A percentile compares a stretch with the other conserved stretches of the same genome.
Evolutionary conservation across 345 rosid genomes (phyloP).

Genomic region (Citrus australasica): DNA sequence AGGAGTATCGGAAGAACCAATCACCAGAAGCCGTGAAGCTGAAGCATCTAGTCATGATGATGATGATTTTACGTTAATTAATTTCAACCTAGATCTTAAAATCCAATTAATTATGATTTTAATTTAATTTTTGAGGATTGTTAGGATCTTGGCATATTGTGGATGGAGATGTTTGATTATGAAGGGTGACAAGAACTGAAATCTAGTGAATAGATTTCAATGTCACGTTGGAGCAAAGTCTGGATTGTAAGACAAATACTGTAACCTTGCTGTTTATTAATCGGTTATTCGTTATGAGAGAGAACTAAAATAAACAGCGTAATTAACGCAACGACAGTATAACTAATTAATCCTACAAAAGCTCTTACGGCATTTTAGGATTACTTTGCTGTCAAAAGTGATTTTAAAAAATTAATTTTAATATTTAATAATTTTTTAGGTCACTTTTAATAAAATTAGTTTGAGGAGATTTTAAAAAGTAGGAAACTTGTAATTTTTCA

Average conservation of each 20-base stretch:
- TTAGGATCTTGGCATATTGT: neutral
- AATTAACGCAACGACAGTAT: neutral
- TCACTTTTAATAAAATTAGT: too few relatives aligned
- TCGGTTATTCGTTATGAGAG: neutral
- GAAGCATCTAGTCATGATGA: slow-evolving; percentile 39
- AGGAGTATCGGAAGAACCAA: slow-evolving; percentile 54
- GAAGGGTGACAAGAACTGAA: neutral
- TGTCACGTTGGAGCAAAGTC: neutral
- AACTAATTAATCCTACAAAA: too few relatives aligned
- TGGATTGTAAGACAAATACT: neutral
- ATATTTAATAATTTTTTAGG: too few relatives aligned
- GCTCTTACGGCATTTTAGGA: too few relatives aligned
- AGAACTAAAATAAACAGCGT: neutral
- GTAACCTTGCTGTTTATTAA: neutral
- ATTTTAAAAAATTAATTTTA: too few relatives aligned
- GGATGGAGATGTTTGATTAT: too few relatives aligned
- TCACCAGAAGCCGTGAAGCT: slow-evolving; percentile 66
- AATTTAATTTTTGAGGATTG: neutral
- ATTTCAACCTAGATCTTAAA: neutral
- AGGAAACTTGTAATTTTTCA: too few relatives aligned
- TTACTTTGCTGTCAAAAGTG: too few relatives aligned
- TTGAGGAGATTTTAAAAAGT: too few relatives aligned
- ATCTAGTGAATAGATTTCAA: neutral
- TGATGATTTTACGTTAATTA: neutral
- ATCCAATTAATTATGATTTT: neutral